These are phyloP conservation scores for Suhomyces sp. DNA, from an alignment of 805 yeast species.

Conservation along the genomic window DNA sequence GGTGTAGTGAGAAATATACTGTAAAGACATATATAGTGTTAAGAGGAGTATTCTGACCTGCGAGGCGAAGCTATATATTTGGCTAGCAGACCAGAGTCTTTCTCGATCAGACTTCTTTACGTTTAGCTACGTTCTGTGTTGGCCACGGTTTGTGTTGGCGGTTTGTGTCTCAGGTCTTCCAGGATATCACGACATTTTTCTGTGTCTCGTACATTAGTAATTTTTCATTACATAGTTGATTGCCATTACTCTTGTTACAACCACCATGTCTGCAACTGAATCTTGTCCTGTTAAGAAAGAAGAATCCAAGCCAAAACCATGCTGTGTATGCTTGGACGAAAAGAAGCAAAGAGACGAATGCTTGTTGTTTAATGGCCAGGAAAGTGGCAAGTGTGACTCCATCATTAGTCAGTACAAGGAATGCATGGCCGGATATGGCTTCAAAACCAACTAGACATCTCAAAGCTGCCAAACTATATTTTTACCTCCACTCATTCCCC, in stretches of 20 bases:
- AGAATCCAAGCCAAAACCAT: conserved; percentile 77
- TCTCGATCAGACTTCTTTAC: background rate
- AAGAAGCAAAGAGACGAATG: conserved; percentile 85
- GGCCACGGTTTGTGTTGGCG: background rate
- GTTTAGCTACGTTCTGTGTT: background rate
- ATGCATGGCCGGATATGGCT: conserved; percentile 94
- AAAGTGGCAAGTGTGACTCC: conserved; percentile 73
- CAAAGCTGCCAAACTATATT: background rate
- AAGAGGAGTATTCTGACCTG: background rate
- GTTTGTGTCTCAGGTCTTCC: background rate
- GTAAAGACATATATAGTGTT: background rate
- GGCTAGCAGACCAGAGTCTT: too few species aligned
- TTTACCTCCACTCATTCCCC: background rate
- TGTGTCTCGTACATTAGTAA: background rate
- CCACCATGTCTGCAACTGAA: conserved; percentile 5
- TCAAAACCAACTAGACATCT: conserved; percentile 37
- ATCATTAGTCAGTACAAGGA: conserved; percentile 69
- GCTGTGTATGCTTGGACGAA: conserved; percentile 90
- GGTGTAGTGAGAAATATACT: background rate
- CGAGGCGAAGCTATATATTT: too few species aligned
- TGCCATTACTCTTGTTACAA: background rate
- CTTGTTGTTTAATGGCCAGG: conserved; percentile 76
- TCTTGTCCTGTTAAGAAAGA: conserved; percentile 8
- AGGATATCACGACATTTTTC: background rate
- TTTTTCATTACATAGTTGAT: background rate